These are phyloP conservation scores for Claviceps sp. DNA, from an alignment of 2,329 filamentous ascomycete species.

Conservation along the genomic window DNA sequence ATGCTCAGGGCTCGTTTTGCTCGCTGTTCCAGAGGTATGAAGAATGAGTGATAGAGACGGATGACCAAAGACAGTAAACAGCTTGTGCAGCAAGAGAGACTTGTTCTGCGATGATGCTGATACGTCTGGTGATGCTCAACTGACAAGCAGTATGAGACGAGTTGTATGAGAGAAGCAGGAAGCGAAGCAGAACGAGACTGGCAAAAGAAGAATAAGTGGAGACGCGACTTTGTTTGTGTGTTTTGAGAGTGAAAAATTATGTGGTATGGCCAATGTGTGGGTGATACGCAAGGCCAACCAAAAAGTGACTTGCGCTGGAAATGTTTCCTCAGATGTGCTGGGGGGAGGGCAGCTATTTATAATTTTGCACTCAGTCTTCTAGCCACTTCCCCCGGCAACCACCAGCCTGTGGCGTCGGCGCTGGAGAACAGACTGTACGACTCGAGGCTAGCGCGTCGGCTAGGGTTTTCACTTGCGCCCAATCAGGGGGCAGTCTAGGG, in stretches of 20 bases:
- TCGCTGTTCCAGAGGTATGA: constrained; percentile 6
- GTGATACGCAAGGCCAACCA: constrained; percentile 38
- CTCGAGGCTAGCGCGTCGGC: constrained; percentile 23
- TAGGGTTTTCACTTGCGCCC: constrained; percentile 17
- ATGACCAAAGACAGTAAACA: constrained; percentile 3
- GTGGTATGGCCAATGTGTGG: constrained; percentile 29
- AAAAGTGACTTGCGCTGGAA: constrained; percentile 43
- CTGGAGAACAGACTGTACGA: constrained; percentile 20
- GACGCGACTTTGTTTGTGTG: constrained; percentile 17
- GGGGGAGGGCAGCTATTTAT: constrained; percentile 44
- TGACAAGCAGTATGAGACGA: constrained; percentile 6
- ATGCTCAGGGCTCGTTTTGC: constrained; percentile 8
- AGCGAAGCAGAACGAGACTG: constrained; percentile 11
- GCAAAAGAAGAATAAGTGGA: constrained; percentile 13
- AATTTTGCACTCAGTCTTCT: constrained; percentile 32
- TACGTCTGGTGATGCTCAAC: constrained; percentile 10
- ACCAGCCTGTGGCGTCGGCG: constrained; percentile 30
- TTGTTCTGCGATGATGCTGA: constrained; percentile 6
- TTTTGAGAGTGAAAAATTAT: constrained; percentile 18
- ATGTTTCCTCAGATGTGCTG: constrained; percentile 31
- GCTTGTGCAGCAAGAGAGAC: constrained; percentile 5
- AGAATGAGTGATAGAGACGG: constrained; percentile 3
- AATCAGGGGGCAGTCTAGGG: constrained; percentile 22
- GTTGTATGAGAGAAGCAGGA: constrained; percentile 3
- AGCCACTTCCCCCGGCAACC: constrained; percentile 29